These are phyloP conservation scores for Ligustrum vulgare DNA, from an alignment of 257 asterid genomes.

Conservation along the genomic window DNA sequence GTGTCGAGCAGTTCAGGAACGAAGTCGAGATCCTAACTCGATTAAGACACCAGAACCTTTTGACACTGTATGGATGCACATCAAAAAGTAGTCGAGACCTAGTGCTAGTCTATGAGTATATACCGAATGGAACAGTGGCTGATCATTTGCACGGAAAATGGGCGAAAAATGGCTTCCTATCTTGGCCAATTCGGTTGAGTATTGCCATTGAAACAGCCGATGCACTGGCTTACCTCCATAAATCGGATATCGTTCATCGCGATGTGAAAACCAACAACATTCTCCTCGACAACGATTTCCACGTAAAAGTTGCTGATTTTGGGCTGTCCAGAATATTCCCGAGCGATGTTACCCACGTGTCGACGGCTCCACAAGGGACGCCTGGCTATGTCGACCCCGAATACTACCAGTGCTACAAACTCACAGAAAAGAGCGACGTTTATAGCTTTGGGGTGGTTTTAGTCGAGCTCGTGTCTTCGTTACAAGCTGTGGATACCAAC, in stretches of 20 bases:
- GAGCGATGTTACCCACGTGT: constrained; percentile 59
- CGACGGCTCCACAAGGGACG: constrained; percentile 94
- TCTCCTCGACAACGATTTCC: constrained; percentile 64
- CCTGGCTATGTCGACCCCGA: constrained; percentile 92
- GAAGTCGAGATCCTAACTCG: constrained; percentile 71
- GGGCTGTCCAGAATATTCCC: constrained; percentile 78
- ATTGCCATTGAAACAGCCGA: constrained; percentile 78
- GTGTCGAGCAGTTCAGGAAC: constrained; percentile 74
- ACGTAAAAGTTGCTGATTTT: constrained; percentile 87
- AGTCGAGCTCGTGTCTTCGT: constrained; percentile 75
- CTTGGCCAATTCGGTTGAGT: constrained; percentile 67
- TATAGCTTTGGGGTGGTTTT: constrained; percentile 86
- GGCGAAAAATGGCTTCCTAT: constrained; percentile 45
- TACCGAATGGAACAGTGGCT: constrained; percentile 79
- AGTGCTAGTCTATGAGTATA: constrained; percentile 67
- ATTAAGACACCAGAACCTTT: constrained; percentile 59
- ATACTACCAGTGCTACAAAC: constrained; percentile 75
- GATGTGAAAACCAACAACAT: constrained; percentile 81
- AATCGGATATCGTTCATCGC: constrained; percentile 69
- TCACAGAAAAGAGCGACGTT: constrained; percentile 74
- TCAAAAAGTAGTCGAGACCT: constrained; percentile 65
- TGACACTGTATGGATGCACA: constrained; percentile 74
- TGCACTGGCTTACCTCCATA: constrained; percentile 68
- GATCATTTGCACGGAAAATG: constrained; percentile 74
- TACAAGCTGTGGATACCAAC: constrained; percentile 71